Evolutionary conservation across 768 basidiomycete species (phyloP).

Genomic region (Rhizopogon sp.): DNA sequence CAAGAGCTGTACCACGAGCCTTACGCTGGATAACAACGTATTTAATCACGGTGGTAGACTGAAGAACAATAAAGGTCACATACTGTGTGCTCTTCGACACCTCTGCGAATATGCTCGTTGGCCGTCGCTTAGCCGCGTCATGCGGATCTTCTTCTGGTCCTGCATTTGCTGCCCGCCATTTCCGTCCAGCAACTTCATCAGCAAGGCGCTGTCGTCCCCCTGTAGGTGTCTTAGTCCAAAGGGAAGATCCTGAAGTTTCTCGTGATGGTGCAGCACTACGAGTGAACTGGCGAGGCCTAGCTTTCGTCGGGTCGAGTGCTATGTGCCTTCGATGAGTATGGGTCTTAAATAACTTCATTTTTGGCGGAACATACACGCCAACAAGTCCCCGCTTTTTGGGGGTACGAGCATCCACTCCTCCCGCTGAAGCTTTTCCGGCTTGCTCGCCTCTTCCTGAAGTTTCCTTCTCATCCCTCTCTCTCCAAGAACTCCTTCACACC

Average conservation of each 20-base stretch:
- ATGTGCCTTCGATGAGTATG: not conserved
- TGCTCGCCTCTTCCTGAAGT: slow-evolving; percentile 70
- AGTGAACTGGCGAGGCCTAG: slow-evolving; percentile 80
- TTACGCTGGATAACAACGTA: slow-evolving; percentile 29
- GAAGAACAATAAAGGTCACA: slow-evolving; percentile 17
- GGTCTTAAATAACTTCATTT: not conserved
- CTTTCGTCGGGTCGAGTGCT: slow-evolving; percentile 86
- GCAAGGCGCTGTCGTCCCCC: slow-evolving; percentile 88
- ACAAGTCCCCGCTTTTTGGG: slow-evolving; percentile 73
- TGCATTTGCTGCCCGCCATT: slow-evolving; percentile 61
- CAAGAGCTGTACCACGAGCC: slow-evolving; percentile 47
- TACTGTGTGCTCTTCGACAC: slow-evolving; percentile 80
- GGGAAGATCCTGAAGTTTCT: slow-evolving; percentile 46
- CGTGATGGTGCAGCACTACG: slow-evolving; percentile 38
- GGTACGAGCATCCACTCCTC: slow-evolving; percentile 99
- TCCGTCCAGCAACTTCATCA: slow-evolving; percentile 93
- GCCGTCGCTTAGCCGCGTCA: slow-evolving; percentile 48
- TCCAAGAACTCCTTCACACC: slow-evolving; percentile 83
- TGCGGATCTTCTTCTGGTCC: slow-evolving; percentile 31
- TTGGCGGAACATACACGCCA: slow-evolving; percentile 57
- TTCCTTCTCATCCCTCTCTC: slow-evolving; percentile 71
- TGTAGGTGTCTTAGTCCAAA: slow-evolving; percentile 98
- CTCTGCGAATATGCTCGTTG: slow-evolving; percentile 61
- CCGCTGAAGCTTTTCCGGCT: slow-evolving; percentile 74
- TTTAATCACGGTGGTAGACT: not conserved